Conservation (phyloP, 2,329 filamentous ascomycete genomes). For the Penicillium paneum region DNA sequence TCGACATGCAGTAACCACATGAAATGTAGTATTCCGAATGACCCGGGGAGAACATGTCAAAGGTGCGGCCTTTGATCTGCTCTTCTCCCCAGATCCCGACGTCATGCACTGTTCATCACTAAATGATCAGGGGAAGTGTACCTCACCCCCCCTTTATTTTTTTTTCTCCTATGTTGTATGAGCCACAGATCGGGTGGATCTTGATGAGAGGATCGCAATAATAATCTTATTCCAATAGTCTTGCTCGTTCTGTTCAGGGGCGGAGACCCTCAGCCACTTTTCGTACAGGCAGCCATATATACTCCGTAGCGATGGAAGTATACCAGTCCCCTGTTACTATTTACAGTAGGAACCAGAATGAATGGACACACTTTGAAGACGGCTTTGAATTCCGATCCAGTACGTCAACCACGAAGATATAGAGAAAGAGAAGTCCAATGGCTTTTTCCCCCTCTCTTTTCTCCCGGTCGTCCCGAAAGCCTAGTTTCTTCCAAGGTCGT, state of each 20-base stretch:
- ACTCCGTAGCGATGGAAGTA: neutral
- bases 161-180: neutral
- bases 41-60: neutral
- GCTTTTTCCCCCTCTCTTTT: conserved; percentile 2
- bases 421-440: neutral
- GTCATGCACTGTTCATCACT: conserved; percentile 20
- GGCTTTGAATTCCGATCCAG: conserved; percentile 3
- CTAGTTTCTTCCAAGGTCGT: conserved; percentile 7
- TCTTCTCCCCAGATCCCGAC: conserved; percentile 8
- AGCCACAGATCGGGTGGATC: conserved; percentile 22
- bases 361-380: neutral
- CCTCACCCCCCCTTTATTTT: neutral
- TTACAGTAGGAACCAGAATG: neutral
- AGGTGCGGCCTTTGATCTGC: neutral
- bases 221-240: neutral
- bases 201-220: neutral
- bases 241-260: neutral
- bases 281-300: conserved; percentile 19
- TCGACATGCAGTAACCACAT: no score
- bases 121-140: conserved; percentile 11
- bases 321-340: neutral
- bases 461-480: conserved; percentile 13
- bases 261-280: conserved; percentile 4
- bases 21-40: neutral
- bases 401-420: conserved; percentile 4